Evolutionary conservation across 805 yeast genomes (phyloP).

Genomic region (Komagataella ulmi): DNA sequence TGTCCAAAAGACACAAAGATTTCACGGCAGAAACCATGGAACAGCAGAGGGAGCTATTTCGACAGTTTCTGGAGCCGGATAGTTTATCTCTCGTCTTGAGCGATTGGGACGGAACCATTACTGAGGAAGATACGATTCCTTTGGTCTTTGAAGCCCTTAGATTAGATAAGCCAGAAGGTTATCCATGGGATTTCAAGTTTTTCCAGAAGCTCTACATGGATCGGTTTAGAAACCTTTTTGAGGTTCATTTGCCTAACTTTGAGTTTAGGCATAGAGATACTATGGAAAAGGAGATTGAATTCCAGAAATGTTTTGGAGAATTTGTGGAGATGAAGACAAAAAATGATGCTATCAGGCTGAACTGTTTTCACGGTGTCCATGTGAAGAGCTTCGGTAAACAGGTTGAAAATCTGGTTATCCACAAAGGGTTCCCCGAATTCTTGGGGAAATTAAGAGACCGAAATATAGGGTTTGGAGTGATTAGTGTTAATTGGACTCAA

Average conservation of each 20-base stretch:
- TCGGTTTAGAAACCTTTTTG: conserved; percentile 19
- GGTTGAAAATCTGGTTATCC: conserved; percentile 22
- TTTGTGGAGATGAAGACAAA: conserved; percentile 28
- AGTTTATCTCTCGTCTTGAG: conserved; percentile 19
- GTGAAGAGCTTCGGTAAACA: conserved; percentile 17
- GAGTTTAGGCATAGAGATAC: conserved; percentile 18
- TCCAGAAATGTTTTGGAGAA: conserved; percentile 26
- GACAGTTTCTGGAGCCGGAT: not conserved
- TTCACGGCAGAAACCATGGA: not conserved
- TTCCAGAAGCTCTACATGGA: conserved; percentile 29
- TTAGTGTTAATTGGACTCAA: conserved; percentile 56
- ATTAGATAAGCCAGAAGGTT: conserved; percentile 16
- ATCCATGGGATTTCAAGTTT: conserved; percentile 24
- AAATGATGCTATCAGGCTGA: conserved; percentile 20
- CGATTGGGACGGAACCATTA: conserved; percentile 62
- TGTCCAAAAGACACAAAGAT: not conserved
- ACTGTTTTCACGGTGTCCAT: conserved; percentile 29
- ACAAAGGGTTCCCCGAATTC: conserved; percentile 7
- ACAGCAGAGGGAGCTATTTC: not conserved
- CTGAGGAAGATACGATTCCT: conserved; percentile 38
- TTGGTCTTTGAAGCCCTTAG: conserved; percentile 38
- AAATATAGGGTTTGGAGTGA: conserved; percentile 10
- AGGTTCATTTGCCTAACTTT: conserved; percentile 6
- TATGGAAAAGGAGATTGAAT: conserved; percentile 26
- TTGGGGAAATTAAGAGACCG: not conserved